Evolutionary conservation across 176 grass and related monocot genomes (phyloP), one percentile per base, ranked within the genome.

Genomic region (Avena atlantica): DNA sequence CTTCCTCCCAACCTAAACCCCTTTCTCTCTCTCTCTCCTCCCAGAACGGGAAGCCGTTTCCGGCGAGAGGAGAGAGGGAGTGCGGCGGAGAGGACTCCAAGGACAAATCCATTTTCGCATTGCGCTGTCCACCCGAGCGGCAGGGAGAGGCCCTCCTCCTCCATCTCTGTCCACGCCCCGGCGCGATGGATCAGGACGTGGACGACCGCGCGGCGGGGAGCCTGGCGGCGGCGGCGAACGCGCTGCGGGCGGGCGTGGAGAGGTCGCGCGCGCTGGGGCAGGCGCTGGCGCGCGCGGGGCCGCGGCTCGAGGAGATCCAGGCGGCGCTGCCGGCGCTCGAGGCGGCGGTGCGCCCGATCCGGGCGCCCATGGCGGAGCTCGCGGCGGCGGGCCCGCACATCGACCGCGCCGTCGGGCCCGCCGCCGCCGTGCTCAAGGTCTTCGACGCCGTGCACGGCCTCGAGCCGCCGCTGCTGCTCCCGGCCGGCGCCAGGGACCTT

Each of bases 361-460:
- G 93, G 7, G 93, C 95, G 21, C 87, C 91, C 25, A 86, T 42
- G 3, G 86, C 61, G 1, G 91, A 89, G 27, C 88, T 98, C 9
- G 58, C 89, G 0, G 89, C 88, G 16, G 93, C 91, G 7, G 95
- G 91, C 0, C 90, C 86, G 12, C 90, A 98, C 88, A 98, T 98
- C 81, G 88, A 98, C 90, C 93, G 93, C 51, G 93, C 96, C 40
- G 93, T 98, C 1, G 90, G 91, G 6, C 96, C 96, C 21, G 93
- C 96, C 2, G 91, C 96, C 0, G 93, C 91, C 20, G 96, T 98
- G 13, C 96, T 98, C 74, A 98, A 98, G 96, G 93, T 98, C n/a
- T 98, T 98, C 68, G 96, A 98, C 75, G 96, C 96, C 48, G 92
- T 98, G 9, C 96, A 95, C 73, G 93, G 96, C 8, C 93, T 98